A percentile compares a stretch with the other conserved stretches of the same genome.
Conservation (phyloP, 2,329 filamentous ascomycete species). For the Neonectria ditissima region DNA sequence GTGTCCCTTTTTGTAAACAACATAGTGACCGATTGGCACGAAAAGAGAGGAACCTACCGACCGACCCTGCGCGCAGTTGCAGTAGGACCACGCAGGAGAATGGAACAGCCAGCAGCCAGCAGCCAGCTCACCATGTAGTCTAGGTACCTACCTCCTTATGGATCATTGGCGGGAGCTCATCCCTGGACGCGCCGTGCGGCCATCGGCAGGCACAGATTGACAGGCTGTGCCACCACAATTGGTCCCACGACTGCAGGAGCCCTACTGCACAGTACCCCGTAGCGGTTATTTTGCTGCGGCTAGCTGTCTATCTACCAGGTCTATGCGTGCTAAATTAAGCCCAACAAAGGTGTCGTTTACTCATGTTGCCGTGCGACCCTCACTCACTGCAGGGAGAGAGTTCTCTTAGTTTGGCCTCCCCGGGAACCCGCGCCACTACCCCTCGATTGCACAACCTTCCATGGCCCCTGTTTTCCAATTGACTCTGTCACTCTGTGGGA, state of each 20-base stretch:
- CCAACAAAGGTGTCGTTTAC: not conserved
- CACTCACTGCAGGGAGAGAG: too few relatives aligned
- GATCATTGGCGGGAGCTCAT: conserved; percentile 7
- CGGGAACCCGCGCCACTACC: not conserved
- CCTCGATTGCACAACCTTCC: not conserved
- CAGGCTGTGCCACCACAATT: not conserved
- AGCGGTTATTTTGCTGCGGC: too few relatives aligned
- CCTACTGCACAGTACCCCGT: not conserved
- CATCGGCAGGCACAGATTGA: not conserved
- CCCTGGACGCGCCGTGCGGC: not conserved
- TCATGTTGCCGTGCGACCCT: not conserved
- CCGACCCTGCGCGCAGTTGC: conserved; percentile 13
- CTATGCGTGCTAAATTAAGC: not conserved
- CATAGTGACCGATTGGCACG: not conserved
- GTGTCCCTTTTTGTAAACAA: conserved; percentile 14
- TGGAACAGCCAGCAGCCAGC: too few relatives aligned
- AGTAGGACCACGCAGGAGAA: conserved; percentile 16
- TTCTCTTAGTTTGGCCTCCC: too few relatives aligned
- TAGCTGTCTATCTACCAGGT: too few relatives aligned
- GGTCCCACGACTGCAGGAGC: not conserved
- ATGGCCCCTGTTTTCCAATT: not conserved
- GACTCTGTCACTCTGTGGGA: not conserved
- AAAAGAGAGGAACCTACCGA: not conserved
- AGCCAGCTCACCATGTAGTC: too few relatives aligned
- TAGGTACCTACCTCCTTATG: too few relatives aligned